Percentiles rank a stretch among this genome's conserved stretches.
phyloP scores from a whole-genome alignment of 192 early-diverging fungal species.

The Blastocladiella britannica region DNA sequence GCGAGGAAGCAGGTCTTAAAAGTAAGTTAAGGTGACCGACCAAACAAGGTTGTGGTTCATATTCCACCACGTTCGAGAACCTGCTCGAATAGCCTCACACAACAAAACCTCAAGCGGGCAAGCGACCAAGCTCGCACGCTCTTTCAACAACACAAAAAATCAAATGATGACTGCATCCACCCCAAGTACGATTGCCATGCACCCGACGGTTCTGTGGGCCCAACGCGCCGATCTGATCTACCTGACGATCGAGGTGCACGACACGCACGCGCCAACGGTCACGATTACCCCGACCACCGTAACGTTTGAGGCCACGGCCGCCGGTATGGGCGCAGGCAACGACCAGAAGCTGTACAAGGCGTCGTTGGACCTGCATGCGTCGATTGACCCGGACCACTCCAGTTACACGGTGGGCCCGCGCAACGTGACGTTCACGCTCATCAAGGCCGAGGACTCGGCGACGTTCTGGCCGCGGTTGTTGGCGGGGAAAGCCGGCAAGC shows the following conservation, averaged over 20 bases:
- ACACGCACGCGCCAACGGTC: constrained; percentile 40
- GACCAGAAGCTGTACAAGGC: neutral
- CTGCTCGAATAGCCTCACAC: no score
- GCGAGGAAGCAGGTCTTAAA: no score
- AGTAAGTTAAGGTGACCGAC: no score
- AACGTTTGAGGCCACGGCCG: neutral
- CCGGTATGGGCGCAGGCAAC: constrained; percentile 6
- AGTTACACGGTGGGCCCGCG: constrained; percentile 44
- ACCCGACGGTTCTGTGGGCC: constrained; percentile 71
- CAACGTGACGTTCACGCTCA: constrained; percentile 40
- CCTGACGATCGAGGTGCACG: constrained; percentile 58
- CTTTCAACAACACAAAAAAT: no score
- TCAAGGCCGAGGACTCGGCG: constrained; percentile 44
- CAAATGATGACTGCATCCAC: no score
- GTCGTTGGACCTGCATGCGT: constrained; percentile 42
- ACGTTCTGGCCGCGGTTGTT: constrained; percentile 70
- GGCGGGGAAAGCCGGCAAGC: constrained; percentile 34
- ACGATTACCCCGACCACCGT: constrained; percentile 3
- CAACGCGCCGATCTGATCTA: constrained; percentile 62
- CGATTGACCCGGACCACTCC: constrained; percentile 50
- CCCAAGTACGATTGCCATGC: constrained; percentile 21
- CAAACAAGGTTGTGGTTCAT: no score
- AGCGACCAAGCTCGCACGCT: no score
- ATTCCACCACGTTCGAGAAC: no score
- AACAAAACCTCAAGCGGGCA: no score